phyloP scores from a whole-genome alignment of 2,329 filamentous ascomycete genomes.

The Colletotrichum godetiae region DNA sequence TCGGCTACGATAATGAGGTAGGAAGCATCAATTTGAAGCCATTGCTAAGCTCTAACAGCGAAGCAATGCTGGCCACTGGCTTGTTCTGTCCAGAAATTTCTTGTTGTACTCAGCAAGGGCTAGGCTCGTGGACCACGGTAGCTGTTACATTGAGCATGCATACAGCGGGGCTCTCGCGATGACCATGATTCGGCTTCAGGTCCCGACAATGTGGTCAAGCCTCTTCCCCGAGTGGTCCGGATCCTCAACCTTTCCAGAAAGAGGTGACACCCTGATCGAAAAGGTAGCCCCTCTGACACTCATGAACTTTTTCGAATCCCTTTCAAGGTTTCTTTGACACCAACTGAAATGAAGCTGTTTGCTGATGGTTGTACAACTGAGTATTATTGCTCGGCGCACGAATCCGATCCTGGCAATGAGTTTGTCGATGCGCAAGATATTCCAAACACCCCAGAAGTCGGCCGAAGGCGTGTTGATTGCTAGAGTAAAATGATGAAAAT shows the following conservation, averaged over 20 bases:
- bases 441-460: neutral
- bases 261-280: neutral
- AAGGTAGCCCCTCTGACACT: neutral
- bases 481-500: neutral
- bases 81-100: neutral
- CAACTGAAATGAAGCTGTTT: neutral
- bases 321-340: neutral
- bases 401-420: neutral
- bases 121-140: neutral
- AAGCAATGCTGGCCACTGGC: neutral
- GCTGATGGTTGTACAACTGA: neutral
- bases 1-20: neutral
- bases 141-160: conserved; percentile 15
- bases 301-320: neutral
- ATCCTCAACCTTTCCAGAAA: conserved; percentile 8
- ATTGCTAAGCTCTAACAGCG: neutral
- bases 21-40: neutral
- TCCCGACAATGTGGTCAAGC: conserved; percentile 13
- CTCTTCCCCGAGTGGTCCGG: conserved; percentile 9
- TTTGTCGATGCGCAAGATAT: neutral
- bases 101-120: neutral
- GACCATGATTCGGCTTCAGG: conserved; percentile 2
- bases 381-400: neutral
- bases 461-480: neutral
- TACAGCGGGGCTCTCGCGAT: conserved; percentile 17